Percentiles rank a stretch among this genome's conserved stretches.
Conservation (phyloP, 2,329 filamentous ascomycete genomes). For the Aspergillus floridensis region DNA sequence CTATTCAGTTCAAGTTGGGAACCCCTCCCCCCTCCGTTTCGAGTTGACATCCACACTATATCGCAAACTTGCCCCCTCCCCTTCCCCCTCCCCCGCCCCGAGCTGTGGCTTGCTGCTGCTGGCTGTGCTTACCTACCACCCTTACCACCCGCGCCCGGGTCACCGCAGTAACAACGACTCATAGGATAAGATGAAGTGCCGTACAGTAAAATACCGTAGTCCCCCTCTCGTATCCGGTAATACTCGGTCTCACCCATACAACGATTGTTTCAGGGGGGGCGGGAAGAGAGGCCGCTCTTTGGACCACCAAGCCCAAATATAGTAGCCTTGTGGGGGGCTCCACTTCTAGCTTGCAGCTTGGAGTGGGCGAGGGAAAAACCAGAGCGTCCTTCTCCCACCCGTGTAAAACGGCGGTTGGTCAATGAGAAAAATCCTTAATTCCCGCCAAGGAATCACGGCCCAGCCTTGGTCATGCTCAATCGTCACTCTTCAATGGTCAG, state of each 20-base stretch:
- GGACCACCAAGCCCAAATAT: slow-evolving; percentile 21
- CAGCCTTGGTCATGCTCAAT: slow-evolving; percentile 6
- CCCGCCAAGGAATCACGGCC: slow-evolving; percentile 13
- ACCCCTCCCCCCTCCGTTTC: not conserved
- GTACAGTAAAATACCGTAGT: not conserved
- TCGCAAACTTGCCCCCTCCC: not conserved
- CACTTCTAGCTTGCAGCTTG: not conserved
- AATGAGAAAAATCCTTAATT: slow-evolving; percentile 17
- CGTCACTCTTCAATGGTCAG: slow-evolving; percentile 2
- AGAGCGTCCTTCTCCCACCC: not conserved
- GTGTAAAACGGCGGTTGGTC: slow-evolving; percentile 22
- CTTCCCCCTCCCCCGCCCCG: not conserved
- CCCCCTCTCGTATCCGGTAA: not conserved
- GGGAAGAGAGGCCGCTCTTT: slow-evolving; percentile 10
- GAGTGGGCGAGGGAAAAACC: no score
- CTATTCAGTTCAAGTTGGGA: no score
- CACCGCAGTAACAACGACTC: not conserved
- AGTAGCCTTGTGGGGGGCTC: slow-evolving; percentile 15
- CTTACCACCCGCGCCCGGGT: not conserved
- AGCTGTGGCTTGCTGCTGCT: not conserved
- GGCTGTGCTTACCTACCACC: not conserved
- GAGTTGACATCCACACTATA: not conserved
- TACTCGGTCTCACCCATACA: not conserved
- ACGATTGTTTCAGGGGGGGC: slow-evolving; percentile 21
- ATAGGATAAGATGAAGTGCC: no score